phyloP scores from a whole-genome alignment of 768 basidiomycete species.

The Tulasnella calospora region DNA sequence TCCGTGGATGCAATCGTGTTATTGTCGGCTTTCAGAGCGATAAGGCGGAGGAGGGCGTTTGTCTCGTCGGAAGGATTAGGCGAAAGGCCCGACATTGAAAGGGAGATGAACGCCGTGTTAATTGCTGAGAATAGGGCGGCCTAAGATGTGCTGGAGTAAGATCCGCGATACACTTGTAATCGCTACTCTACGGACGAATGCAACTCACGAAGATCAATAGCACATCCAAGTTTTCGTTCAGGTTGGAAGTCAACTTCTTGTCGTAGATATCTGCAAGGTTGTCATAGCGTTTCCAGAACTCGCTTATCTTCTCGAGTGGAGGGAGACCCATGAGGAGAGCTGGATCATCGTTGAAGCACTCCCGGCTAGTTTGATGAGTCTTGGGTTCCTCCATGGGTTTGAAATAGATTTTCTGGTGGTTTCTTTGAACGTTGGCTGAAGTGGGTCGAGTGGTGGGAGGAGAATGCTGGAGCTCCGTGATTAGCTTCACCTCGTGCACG shows the following conservation, averaged over 20 bases:
- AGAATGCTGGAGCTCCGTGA: no score
- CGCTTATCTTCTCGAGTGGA: background rate
- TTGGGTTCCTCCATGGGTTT: background rate
- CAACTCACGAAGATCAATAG: background rate
- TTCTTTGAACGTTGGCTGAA: background rate
- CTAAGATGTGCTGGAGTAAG: background rate
- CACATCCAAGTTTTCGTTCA: background rate
- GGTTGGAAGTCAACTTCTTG: background rate
- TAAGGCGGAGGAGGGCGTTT: constrained; percentile 4
- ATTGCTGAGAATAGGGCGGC: constrained; percentile 10
- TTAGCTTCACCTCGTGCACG: no score
- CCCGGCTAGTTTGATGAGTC: background rate
- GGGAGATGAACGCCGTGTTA: constrained; percentile 4
- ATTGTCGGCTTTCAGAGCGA: background rate
- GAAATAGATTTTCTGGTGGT: background rate
- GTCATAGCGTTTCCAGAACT: background rate
- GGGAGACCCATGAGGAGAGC: background rate
- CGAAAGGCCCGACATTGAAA: background rate
- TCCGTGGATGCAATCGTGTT: no score
- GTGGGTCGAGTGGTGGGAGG: background rate
- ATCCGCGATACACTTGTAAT: background rate
- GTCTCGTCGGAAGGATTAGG: background rate
- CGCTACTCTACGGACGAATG: background rate
- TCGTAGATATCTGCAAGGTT: background rate
- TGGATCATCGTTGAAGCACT: background rate